Evolutionary conservation across 108 stramenopile species (phyloP), one percentile per base, ranked within the genome.

Genomic region (Cyclotella atomus): DNA sequence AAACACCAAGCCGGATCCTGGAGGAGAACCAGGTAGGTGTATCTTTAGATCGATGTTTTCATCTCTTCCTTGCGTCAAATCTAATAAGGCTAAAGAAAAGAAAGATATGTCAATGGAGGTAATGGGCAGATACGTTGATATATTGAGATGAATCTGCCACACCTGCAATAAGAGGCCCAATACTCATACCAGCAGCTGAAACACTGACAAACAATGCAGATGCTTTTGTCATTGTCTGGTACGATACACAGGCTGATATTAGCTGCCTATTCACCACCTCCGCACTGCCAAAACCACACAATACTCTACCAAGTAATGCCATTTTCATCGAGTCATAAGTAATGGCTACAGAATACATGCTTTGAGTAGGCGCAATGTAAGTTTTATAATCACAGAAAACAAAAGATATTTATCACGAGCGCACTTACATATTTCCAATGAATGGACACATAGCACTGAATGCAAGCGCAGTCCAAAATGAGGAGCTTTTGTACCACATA

Each of bases 231-330:
- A 94, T 78, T 23, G 65, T 65, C 46, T 66, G 71, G 59, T 82
- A 86, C 50, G 82, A 83, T 24, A 84, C 68, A 65, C 83, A 82
- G 0, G 54, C 73, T 43, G 83, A 73, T 35, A 89, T 75, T n/a
- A 93, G 73, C 24, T 94, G 86, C 33, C 89, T 71, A 65, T 89
- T 85, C 5, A 89, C 62, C 14, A 90, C 79, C 33, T 90, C 89
- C 1, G 87, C 75, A 19, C 83, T 78, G 10, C 84, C 82, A 59
- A 90, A 88, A 0, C 92, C 92, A 64, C 89, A 68, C 0, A 91
- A 46, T 23, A 90, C 59, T 35, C 92, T 81, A 12, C 92, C 92
- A 4, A 88, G 53, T 24, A 92, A 61, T 0, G 86, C 87, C 36
- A 87, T 38, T 17, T 46, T 50, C 54, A 92, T 76, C 10, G 88